Evolutionary conservation across 208 protist genomes (phyloP).

Genomic region (Angomonas desouzai): DNA sequence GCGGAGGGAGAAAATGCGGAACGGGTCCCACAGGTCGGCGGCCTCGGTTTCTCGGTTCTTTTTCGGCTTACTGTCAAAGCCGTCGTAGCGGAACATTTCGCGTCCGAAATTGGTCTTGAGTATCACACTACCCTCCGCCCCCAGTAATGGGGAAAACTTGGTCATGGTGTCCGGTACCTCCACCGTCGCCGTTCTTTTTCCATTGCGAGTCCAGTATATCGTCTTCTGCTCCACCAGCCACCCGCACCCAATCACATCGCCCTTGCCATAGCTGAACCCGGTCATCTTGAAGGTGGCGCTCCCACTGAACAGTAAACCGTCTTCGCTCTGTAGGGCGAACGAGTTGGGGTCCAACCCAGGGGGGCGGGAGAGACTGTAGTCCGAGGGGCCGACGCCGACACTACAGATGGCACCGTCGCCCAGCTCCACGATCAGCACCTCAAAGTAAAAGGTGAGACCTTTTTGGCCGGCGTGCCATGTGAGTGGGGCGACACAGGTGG

Average conservation of each 20-base stretch:
- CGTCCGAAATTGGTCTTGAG: constrained; percentile 84
- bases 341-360: constrained; percentile 78
- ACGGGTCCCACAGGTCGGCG: constrained; percentile 70
- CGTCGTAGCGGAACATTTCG: constrained; percentile 47
- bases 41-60: constrained; percentile 8
- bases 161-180: constrained; percentile 18
- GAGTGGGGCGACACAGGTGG: constrained; percentile 66
- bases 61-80: constrained; percentile 1
- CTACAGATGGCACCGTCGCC: constrained; percentile 45
- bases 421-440: constrained; percentile 79
- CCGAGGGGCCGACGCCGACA: constrained; percentile 69
- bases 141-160: constrained; percentile 63
- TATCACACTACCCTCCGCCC: constrained; percentile 66
- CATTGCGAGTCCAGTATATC: constrained; percentile 87
- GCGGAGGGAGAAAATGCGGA: constrained; percentile 69
- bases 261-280: constrained; percentile 60
- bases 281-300: constrained; percentile 35
- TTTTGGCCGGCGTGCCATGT: constrained; percentile 30
- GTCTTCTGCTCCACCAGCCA: constrained; percentile 50
- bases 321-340: constrained; percentile 67
- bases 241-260: constrained; percentile 87
- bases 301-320: constrained; percentile 68
- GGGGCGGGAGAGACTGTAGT: constrained; percentile 77
- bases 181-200: constrained; percentile 43
- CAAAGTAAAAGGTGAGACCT: constrained; percentile 67